These are phyloP conservation scores for Leccinum sublutescens DNA, from an alignment of 768 basidiomycete species.

Conservation along the genomic window DNA sequence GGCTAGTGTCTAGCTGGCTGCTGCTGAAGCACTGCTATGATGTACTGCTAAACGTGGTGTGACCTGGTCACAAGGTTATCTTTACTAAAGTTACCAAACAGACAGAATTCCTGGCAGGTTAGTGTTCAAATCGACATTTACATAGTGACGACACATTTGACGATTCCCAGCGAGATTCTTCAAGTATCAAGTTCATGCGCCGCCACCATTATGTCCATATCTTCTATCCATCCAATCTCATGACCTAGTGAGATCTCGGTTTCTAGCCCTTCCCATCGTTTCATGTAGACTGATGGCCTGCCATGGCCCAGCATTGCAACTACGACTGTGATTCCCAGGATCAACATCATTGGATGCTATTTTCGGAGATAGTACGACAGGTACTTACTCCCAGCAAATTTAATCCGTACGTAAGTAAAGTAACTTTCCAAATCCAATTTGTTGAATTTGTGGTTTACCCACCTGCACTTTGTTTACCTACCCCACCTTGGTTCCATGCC, in stretches of 20 bases:
- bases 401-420: not conserved
- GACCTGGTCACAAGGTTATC: not conserved
- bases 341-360: not conserved
- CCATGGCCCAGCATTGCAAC: not conserved
- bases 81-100: not conserved
- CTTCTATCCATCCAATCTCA: not conserved
- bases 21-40: not conserved
- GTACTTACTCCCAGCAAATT: not conserved
- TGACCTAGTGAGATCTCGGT: too few species aligned
- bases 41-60: not conserved
- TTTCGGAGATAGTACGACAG: constrained; percentile 4
- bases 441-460: not conserved
- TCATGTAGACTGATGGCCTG: not conserved
- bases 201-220: not conserved
- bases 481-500: constrained; percentile 27
- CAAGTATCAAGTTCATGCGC: not conserved
- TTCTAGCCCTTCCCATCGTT: not conserved
- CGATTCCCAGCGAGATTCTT: not conserved
- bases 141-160: not conserved
- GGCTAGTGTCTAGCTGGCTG: not conserved
- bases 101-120: not conserved
- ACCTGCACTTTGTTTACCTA: not conserved
- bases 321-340: not conserved
- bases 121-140: not conserved
- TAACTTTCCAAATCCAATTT: not conserved